A percentile compares a stretch with the other conserved stretches of the same genome.
Evolutionary conservation across 2,329 filamentous ascomycete genomes (phyloP).

Genomic region (Neonectria neomacrospora): DNA sequence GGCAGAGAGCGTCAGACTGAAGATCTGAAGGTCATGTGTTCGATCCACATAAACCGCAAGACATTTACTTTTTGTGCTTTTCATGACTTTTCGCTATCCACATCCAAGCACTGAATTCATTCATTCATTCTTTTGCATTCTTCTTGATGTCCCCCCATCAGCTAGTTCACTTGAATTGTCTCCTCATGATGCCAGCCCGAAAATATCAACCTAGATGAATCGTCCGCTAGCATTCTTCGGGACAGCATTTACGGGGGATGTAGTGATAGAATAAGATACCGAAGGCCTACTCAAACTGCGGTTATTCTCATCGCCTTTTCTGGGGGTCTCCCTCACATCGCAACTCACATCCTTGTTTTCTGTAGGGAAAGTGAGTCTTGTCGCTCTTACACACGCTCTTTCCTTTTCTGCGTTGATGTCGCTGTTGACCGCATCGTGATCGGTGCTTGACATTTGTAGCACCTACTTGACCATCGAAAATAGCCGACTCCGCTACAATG

Average conservation of each 20-base stretch:
- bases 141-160: too few relatives aligned
- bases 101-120: neutral
- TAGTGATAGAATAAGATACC: neutral
- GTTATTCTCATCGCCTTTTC: neutral
- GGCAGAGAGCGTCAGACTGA: conserved; percentile 7
- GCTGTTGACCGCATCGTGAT: neutral
- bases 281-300: neutral
- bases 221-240: neutral
- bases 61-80: neutral
- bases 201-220: neutral
- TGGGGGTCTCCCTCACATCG: neutral
- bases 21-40: conserved; percentile 8
- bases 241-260: too few relatives aligned
- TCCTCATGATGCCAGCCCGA: neutral
- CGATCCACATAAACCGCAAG: conserved; percentile 3
- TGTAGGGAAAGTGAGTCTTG: neutral
- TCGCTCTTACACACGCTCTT: neutral
- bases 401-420: neutral
- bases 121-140: too few relatives aligned
- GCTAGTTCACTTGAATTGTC: too few relatives aligned
- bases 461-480: neutral
- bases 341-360: neutral
- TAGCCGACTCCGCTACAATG: neutral
- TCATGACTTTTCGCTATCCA: neutral
- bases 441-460: neutral